Evolutionary conservation across 1,139 yeast genomes (phyloP), one percentile per base, ranked within the genome.

Genomic region (Blastobotrys aristatus): DNA sequence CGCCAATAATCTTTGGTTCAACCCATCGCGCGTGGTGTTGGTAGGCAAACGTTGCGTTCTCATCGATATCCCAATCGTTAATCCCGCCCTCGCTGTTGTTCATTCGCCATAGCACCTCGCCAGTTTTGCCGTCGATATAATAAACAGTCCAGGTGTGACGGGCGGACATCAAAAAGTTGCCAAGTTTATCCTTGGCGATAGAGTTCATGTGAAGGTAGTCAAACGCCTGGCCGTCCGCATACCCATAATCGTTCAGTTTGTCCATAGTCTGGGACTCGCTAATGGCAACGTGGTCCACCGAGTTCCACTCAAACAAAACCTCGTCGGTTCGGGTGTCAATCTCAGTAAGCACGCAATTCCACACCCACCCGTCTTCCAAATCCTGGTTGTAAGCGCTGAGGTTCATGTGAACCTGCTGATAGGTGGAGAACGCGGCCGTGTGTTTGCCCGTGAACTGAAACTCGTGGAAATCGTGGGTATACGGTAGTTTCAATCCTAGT

Each of bases 161-260:
- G 3, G 72, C 68, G 2, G 72, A 68, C 17, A 70, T 41, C 26
- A 70, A 48, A 52, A 68, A 70, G 51, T 69, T 65, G 13, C 73
- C 73, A 39, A 66, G 53, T 13, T 56, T 64, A 53, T 70, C 72
- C 50, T 70, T 70, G 47, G 69, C 73, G 31, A 70, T 70, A 0
- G 74, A 69, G 47, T 70, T 70, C 50, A 70, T 68, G 50, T 70
- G 74, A 62, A 70, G 68, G 51, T 66, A 70, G 51, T 70, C 74
- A 71, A 72, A 70, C 4, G 74, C 73, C 50, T 63, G 66, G 45
- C 65, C 58, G 6, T 72, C 65, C 40, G 64, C 62, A 47, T 51
- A 57, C 1, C 72, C 73, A 22, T 60, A 51, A 14, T 70, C 72
- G 21, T 14, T 22, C 17, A 63, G 63, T 18, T 62, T 47, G 7